Percentiles rank a stretch among this genome's conserved stretches.
These are phyloP conservation scores for Stylonectria norvegica DNA, from an alignment of 2,329 filamentous ascomycete species.

Conservation along the genomic window DNA sequence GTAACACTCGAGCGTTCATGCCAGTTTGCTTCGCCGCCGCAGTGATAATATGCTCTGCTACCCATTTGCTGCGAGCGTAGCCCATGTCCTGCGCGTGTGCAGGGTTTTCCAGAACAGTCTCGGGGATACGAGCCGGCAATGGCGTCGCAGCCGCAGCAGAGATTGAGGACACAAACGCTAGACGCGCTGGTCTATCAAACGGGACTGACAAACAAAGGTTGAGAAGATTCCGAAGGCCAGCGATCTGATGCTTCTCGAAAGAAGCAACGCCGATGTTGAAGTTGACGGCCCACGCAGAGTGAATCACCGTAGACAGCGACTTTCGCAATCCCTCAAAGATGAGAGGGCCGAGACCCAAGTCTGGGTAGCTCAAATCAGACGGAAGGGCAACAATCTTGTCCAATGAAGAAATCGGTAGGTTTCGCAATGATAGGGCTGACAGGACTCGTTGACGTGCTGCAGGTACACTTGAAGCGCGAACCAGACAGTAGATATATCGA, in stretches of 20 bases:
- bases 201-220: conserved; percentile 30
- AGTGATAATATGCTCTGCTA: conserved; percentile 37
- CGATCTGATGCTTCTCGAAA: conserved; percentile 48
- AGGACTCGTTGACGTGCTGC: conserved; percentile 9
- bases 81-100: conserved; percentile 41
- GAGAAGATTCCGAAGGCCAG: conserved; percentile 44
- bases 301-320: conserved; percentile 42
- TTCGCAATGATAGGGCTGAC: background rate
- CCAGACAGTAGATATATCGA: conserved; percentile 40
- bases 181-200: conserved; percentile 17
- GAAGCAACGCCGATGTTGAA: conserved; percentile 50
- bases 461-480: conserved; percentile 12
- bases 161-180: conserved; percentile 34
- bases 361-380: conserved; percentile 16
- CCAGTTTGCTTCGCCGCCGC: conserved; percentile 29
- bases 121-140: conserved; percentile 34
- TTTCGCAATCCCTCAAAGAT: background rate
- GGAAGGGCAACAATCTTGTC: conserved; percentile 17
- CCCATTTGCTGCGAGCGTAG: conserved; percentile 40
- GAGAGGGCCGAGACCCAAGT: conserved; percentile 15
- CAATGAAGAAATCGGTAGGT: background rate
- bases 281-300: conserved; percentile 54
- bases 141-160: conserved; percentile 48
- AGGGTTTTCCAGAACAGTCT: conserved; percentile 32
- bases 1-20: conserved; percentile 34